phyloP scores from a whole-genome alignment of 2,329 filamentous ascomycete species.

The Arthrobotrys pseudoclavata region DNA sequence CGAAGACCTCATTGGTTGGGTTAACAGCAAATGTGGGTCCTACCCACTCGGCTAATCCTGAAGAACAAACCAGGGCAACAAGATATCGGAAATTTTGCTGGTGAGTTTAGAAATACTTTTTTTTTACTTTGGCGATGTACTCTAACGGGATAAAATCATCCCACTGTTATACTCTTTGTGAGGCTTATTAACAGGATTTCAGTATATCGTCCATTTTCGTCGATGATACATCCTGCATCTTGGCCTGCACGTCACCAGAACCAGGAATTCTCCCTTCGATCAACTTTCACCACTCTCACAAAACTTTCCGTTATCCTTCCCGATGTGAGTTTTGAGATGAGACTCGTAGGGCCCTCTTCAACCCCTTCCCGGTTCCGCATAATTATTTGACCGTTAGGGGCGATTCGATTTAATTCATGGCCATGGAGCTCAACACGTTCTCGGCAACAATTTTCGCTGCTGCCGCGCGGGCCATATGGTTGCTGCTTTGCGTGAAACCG shows the following conservation, averaged over 20 bases:
- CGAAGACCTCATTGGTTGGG: conserved; percentile 55
- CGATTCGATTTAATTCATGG: background rate
- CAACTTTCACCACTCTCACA: conserved; percentile 13
- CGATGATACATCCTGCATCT: conserved; percentile 19
- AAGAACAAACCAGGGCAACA: conserved; percentile 5
- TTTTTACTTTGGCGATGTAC: conserved; percentile 6
- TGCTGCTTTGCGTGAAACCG: conserved; percentile 52
- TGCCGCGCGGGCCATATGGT: conserved; percentile 38
- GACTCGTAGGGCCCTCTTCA: conserved; percentile 11
- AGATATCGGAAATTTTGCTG: background rate
- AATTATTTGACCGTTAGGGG: conserved; percentile 52
- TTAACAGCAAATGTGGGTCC: conserved; percentile 28
- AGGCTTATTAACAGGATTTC: conserved; percentile 37
- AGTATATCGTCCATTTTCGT: conserved; percentile 13
- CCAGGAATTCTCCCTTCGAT: conserved; percentile 30
- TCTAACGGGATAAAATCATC: conserved; percentile 1
- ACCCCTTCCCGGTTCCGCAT: conserved; percentile 38
- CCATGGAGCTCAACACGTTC: conserved; percentile 7
- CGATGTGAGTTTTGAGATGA: conserved; percentile 1
- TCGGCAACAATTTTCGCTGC: background rate
- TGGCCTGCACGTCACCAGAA: conserved; percentile 22
- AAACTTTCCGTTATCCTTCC: conserved; percentile 7
- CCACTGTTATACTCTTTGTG: conserved; percentile 7
- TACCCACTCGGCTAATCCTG: conserved; percentile 56
- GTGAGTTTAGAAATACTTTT: background rate